Percentiles rank a stretch among this genome's conserved stretches.
Evolutionary conservation across 768 basidiomycete genomes (phyloP).

Genomic region (Candolleomyces eurysporus): DNA sequence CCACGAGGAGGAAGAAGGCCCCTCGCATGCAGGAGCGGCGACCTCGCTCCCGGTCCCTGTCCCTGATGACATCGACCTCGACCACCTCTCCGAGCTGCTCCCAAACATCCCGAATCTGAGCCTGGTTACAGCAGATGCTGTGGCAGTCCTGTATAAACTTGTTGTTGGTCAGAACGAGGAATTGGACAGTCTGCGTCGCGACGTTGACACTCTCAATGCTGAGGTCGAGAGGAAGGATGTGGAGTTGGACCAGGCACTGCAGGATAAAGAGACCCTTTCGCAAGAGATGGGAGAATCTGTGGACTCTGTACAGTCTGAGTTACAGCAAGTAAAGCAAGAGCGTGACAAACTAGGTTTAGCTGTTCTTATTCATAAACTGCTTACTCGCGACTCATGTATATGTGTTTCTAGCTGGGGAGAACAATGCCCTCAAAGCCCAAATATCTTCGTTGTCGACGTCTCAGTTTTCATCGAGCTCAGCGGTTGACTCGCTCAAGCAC

Average conservation of each 20-base stretch:
- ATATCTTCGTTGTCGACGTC: constrained; percentile 55
- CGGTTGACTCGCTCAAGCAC: constrained; percentile 55
- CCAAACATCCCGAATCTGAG: constrained; percentile 42
- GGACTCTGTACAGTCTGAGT: constrained; percentile 53
- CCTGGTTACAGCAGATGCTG: constrained; percentile 44
- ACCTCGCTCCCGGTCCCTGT: constrained; percentile 37
- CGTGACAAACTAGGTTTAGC: constrained; percentile 62
- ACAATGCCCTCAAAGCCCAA: constrained; percentile 54
- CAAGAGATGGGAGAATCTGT: constrained; percentile 55
- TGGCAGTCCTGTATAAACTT: constrained; percentile 62
- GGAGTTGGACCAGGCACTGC: constrained; percentile 81
- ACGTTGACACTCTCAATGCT: constrained; percentile 70
- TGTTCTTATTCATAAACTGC: constrained; percentile 3
- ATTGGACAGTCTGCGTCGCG: constrained; percentile 53
- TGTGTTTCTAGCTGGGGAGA: constrained; percentile 22
- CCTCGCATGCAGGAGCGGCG: constrained; percentile 25
- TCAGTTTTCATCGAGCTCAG: constrained; percentile 60
- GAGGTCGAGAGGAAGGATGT: constrained; percentile 71
- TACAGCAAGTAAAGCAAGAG: constrained; percentile 55
- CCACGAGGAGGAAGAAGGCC: constrained; percentile 20
- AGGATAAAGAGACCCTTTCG: constrained; percentile 66
- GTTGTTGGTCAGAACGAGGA: constrained; percentile 56
- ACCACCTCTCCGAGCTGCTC: constrained; percentile 54
- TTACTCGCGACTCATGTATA: constrained; percentile 12
- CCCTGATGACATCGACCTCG: constrained; percentile 68